A percentile compares a stretch with the other conserved stretches of the same genome.
Evolutionary conservation across 768 basidiomycete species (phyloP).

Genomic region (Tulasnella sp.): DNA sequence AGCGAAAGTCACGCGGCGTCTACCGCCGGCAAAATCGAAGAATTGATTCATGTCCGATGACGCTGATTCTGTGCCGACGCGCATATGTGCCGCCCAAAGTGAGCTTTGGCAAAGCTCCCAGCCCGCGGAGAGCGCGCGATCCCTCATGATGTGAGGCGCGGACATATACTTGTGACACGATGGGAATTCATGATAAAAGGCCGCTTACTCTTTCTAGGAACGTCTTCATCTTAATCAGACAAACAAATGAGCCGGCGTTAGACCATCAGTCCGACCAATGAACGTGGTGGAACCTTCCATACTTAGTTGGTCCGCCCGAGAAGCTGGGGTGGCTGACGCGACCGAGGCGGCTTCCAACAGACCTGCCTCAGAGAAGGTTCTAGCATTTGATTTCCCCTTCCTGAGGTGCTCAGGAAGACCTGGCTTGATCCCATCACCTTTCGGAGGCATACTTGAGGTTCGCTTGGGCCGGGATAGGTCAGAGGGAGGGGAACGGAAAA

Average conservation of each 20-base stretch:
- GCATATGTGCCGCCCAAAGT: background rate
- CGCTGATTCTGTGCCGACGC: background rate
- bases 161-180: background rate
- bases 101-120: slow-evolving; percentile 8
- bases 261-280: background rate
- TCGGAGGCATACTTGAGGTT: background rate
- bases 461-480: background rate
- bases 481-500: background rate
- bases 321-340: slow-evolving; percentile 17
- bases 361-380: slow-evolving; percentile 13
- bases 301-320: slow-evolving; percentile 10
- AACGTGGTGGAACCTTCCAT: slow-evolving; percentile 1
- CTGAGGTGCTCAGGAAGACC: background rate
- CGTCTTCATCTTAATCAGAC: background rate
- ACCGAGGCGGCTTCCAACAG: background rate
- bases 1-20: background rate
- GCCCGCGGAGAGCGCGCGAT: slow-evolving; percentile 13
- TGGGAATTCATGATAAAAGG: background rate
- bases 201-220: slow-evolving; percentile 5
- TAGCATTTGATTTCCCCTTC: background rate
- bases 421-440: slow-evolving; percentile 11
- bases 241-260: background rate
- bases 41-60: background rate
- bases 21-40: background rate
- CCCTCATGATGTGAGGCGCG: background rate